phyloP scores from a whole-genome alignment of 2,329 filamentous ascomycete species.

The Aschersonia sp. region DNA sequence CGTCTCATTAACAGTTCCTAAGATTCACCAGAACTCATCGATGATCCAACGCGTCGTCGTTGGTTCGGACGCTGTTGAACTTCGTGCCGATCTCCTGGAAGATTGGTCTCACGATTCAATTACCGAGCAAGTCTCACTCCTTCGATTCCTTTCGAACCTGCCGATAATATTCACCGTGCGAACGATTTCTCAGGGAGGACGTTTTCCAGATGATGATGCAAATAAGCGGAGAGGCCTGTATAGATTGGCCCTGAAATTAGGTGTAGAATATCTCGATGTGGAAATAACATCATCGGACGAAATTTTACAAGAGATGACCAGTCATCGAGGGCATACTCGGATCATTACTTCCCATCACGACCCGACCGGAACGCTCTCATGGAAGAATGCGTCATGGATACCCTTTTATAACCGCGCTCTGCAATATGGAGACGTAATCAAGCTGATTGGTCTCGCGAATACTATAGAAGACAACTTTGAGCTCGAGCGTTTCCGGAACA shows the following conservation, averaged over 20 bases:
- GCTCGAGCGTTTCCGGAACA: slow-evolving; percentile 65
- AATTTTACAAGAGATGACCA: slow-evolving; percentile 54
- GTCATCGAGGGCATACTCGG: slow-evolving; percentile 54
- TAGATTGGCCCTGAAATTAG: slow-evolving; percentile 62
- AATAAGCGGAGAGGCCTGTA: slow-evolving; percentile 65
- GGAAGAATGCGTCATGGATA: slow-evolving; percentile 89
- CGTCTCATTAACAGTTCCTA: slow-evolving; percentile 74
- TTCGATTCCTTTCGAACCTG: slow-evolving; percentile 56
- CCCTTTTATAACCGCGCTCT: slow-evolving; percentile 79
- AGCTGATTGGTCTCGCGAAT: slow-evolving; percentile 73
- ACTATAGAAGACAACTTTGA: slow-evolving; percentile 75
- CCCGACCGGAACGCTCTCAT: slow-evolving; percentile 61
- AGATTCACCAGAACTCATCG: slow-evolving; percentile 47
- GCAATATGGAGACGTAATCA: slow-evolving; percentile 85
- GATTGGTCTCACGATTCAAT: slow-evolving; percentile 67
- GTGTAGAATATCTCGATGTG: slow-evolving; percentile 83
- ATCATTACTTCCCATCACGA: slow-evolving; percentile 97
- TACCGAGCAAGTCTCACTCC: slow-evolving; percentile 62
- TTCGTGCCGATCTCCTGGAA: slow-evolving; percentile 80
- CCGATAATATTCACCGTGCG: slow-evolving; percentile 90
- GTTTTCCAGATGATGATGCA: slow-evolving; percentile 64
- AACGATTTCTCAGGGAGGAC: slow-evolving; percentile 73
- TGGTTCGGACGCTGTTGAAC: slow-evolving; percentile 83
- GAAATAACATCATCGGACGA: slow-evolving; percentile 75
- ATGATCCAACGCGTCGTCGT: slow-evolving; percentile 60